phyloP scores from a whole-genome alignment of 495 filamentous ascomycete genomes.

The Podospora pseudopauciseta region DNA sequence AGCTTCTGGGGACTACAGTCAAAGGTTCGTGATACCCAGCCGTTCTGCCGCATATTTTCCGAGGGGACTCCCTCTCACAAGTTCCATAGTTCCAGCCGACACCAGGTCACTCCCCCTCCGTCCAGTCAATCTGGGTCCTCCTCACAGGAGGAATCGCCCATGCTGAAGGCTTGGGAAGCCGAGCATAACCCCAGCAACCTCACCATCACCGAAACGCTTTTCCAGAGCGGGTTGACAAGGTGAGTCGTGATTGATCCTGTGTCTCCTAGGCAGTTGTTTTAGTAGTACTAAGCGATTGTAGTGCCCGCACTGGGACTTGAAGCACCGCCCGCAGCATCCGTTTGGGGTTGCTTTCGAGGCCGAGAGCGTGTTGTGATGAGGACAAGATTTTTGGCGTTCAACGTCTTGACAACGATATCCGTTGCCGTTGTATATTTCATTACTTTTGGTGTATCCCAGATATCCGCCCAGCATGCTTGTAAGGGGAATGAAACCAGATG shows the following conservation, averaged over 20 bases:
- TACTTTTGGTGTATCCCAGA: slow-evolving; percentile 8
- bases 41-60: neutral
- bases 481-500: neutral
- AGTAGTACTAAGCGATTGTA: neutral
- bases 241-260: slow-evolving; percentile 3
- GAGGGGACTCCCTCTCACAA: slow-evolving; percentile 7
- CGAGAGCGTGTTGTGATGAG: neutral
- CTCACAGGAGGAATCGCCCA: slow-evolving; percentile 21
- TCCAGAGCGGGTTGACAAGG: slow-evolving; percentile 8
- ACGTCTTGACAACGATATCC: slow-evolving; percentile 1
- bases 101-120: slow-evolving; percentile 3
- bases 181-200: slow-evolving; percentile 38
- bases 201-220: slow-evolving; percentile 37
- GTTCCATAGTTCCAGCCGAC: slow-evolving; percentile 9
- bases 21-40: slow-evolving; percentile 21
- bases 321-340: neutral
- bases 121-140: slow-evolving; percentile 3
- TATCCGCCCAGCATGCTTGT: slow-evolving; percentile 3
- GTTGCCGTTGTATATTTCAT: slow-evolving; percentile 13
- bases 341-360: neutral
- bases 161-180: slow-evolving; percentile 38
- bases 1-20: neutral
- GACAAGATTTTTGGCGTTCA: neutral
- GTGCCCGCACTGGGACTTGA: neutral
- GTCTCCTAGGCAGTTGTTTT: neutral